Conservation (phyloP, 257 asterid species). For the Nicotiana tomentosiformis region DNA sequence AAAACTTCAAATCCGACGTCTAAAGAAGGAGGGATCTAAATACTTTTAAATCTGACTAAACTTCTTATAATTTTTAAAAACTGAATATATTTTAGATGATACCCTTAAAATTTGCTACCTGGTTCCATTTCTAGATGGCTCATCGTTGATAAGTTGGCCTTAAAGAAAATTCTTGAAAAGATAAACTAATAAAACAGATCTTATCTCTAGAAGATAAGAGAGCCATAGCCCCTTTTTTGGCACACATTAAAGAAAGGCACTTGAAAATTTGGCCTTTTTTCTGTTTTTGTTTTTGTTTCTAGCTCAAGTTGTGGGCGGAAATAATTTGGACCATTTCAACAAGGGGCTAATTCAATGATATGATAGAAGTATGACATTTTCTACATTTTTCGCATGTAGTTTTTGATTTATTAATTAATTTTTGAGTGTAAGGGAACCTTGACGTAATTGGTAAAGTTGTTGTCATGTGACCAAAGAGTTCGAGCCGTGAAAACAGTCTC, state of each 20-base stretch:
- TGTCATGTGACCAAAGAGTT: accelerated
- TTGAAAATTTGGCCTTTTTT: neutral
- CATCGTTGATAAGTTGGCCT: neutral
- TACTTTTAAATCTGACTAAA: neutral
- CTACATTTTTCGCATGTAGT: neutral
- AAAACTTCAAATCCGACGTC: neutral
- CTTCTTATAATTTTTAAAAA: neutral
- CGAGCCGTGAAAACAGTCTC: accelerated
- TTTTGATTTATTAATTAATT: neutral
- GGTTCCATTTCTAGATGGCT: neutral
- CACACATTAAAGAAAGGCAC: neutral
- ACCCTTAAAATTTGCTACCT: neutral
- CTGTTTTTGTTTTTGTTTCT: neutral
- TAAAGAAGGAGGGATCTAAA: neutral
- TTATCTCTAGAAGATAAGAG: constrained; percentile 1
- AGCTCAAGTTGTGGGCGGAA: neutral
- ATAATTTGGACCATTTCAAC: neutral
- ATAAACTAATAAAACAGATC: neutral
- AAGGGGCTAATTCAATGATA: neutral
- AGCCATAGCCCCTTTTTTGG: neutral
- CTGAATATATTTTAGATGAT: neutral
- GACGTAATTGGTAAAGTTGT: too few relatives aligned
- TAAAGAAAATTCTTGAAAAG: neutral
- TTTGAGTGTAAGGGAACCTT: accelerated
- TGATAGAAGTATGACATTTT: neutral